Evolutionary conservation across 2,329 filamentous ascomycete species (phyloP).

Genomic region (Colletotrichum sp.): DNA sequence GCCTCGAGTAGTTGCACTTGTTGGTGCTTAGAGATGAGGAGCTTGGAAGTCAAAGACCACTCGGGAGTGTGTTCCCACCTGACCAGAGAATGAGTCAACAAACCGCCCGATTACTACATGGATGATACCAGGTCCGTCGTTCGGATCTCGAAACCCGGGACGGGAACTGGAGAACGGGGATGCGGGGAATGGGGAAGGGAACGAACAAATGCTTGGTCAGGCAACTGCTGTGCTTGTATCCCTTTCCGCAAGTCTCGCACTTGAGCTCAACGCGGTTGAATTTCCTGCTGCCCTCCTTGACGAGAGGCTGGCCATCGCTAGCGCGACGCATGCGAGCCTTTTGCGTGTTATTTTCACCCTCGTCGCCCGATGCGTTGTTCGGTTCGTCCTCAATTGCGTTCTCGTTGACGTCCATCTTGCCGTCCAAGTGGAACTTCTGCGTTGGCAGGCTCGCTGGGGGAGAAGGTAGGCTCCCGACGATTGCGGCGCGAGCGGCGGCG

Average conservation of each 20-base stretch:
- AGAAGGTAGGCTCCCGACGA: conserved; percentile 64
- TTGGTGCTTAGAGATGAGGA: conserved; percentile 99
- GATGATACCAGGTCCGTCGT: neutral
- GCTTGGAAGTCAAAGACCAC: conserved; percentile 96
- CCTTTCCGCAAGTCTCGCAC: conserved; percentile 98
- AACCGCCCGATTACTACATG: conserved; percentile 8
- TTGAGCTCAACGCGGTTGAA: conserved; percentile 84
- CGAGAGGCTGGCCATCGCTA: conserved; percentile 85
- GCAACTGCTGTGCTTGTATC: conserved; percentile 99
- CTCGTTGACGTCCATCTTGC: conserved; percentile 57
- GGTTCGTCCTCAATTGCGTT: conserved; percentile 75
- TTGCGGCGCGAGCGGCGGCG: conserved; percentile 56
- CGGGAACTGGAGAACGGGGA: conserved; percentile 31
- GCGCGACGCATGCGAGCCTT: conserved; percentile 64
- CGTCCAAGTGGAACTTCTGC: conserved; percentile 55
- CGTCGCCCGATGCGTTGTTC: conserved; percentile 61
- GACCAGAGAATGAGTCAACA: conserved; percentile 39
- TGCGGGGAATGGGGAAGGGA: conserved; percentile 60
- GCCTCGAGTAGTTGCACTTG: conserved; percentile 98
- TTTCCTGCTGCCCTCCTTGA: conserved; percentile 84
- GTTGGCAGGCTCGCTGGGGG: conserved; percentile 73
- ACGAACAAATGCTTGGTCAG: conserved; percentile 99
- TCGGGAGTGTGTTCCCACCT: conserved; percentile 99
- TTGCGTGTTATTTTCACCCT: conserved; percentile 51
- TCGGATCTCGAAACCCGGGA: conserved; percentile 32